Base-by-base conservation (phyloP, 2,329 filamentous ascomycete species). In the Colletotrichum sp. region DNA sequence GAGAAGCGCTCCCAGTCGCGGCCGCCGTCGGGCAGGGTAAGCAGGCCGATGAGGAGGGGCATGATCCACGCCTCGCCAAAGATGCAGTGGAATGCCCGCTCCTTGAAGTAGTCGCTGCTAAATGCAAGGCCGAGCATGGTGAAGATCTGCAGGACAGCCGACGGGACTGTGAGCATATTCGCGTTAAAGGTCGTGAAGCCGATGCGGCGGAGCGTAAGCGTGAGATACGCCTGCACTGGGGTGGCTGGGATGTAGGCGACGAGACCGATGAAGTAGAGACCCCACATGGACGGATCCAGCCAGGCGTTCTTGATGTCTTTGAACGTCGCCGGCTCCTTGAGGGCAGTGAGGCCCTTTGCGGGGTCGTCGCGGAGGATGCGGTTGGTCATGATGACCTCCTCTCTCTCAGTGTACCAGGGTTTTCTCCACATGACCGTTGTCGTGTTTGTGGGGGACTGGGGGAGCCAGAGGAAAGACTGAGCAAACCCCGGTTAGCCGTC, bases 361-460 rank as follows among this genome's bases (percentile, higher is more conserved):
- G 90, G 90, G 74, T 91, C 91, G 70, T 92, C 90, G 3, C 90
- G 87, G 4, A 86, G 83, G 15, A 89, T 85, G 4, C 90, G 64
- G 80, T 91, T 92, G 26, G 92, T 88, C 69, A 92, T 87, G 68
- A 92, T 92, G 77, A 86, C 86, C 77, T 92, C 89, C 78, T 92
- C 91, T 5, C 86, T 85, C 70, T 91, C 88, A 2, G 81, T 89
- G 80, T 92, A 92, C 88, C 90, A 92, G 1, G 90, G 89, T 26
- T 88, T 85, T 28, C 87, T 87, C 43, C 88, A 84, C 72, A 86
- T 87, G 84, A 85, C 87, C n/a, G 84, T 86, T 55, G 84, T 86
- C 0, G 88, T 90, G 72, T 83, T 80, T 2, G 82, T 83, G 8
- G 82, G 81, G 1, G 80, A 82, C 3, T 82, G 78, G 9, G 80